Conservation (phyloP, 2,329 filamentous ascomycete genomes). For the Colletotrichum nymphaeae region DNA sequence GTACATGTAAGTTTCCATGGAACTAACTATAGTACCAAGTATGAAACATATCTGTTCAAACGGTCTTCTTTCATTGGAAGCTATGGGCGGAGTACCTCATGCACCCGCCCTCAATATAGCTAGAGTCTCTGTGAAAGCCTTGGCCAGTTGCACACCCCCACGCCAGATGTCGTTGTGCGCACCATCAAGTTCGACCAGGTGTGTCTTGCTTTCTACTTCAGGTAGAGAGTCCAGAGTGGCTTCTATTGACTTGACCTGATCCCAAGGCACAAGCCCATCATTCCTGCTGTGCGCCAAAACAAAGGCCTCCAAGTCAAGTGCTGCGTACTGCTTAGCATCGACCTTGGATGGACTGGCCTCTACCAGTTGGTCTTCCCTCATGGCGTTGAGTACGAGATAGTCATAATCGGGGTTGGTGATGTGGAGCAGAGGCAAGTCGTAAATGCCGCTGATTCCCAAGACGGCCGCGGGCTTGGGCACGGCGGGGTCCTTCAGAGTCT, state of each 20-base stretch:
- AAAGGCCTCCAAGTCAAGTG: background rate
- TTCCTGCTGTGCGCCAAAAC: slow-evolving; percentile 24
- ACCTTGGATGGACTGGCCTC: slow-evolving; percentile 64
- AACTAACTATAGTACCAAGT: background rate
- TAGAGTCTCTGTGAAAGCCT: slow-evolving; percentile 10
- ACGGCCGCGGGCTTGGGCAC: slow-evolving; percentile 57
- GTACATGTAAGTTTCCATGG: background rate
- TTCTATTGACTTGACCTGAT: slow-evolving; percentile 9
- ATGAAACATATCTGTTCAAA: background rate
- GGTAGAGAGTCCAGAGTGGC: background rate
- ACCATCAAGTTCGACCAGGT: slow-evolving; percentile 6
- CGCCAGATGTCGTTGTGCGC: slow-evolving; percentile 27
- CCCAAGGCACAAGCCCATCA: slow-evolving; percentile 24
- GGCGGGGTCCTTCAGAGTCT: slow-evolving; percentile 2
- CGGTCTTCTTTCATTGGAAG: background rate
- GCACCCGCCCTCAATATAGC: background rate
- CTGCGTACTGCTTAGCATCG: slow-evolving; percentile 35
- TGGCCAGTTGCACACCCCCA: slow-evolving; percentile 7
- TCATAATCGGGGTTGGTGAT: slow-evolving; percentile 63
- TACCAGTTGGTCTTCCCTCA: slow-evolving; percentile 60
- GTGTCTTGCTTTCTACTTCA: background rate
- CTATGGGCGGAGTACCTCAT: background rate
- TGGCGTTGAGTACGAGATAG: slow-evolving; percentile 69
- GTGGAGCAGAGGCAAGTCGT: slow-evolving; percentile 68
- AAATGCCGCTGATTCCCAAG: slow-evolving; percentile 73